phyloP scores from a whole-genome alignment of 345 rosid species.

The Syzygium aromaticum region DNA sequence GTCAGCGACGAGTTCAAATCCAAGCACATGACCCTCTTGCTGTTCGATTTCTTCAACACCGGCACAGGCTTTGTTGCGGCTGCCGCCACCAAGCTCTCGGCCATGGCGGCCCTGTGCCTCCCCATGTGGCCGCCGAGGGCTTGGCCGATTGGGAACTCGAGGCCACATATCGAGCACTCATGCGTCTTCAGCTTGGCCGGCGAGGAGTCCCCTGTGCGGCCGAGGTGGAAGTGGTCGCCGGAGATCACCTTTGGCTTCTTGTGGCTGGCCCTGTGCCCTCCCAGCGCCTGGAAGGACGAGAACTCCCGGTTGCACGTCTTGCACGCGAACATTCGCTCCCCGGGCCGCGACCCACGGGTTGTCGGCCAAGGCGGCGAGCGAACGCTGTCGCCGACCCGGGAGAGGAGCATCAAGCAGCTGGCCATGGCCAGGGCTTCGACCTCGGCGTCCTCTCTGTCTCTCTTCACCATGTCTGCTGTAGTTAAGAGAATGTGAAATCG shows the following conservation, averaged over 20 bases:
- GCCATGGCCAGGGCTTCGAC: constrained; percentile 32
- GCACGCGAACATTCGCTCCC: constrained; percentile 50
- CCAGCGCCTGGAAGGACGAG: constrained; percentile 80
- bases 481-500: neutral
- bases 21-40: constrained; percentile 37
- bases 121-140: constrained; percentile 98
- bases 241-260: constrained; percentile 36
- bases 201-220: neutral
- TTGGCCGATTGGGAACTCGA: constrained; percentile 76
- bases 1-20: constrained; percentile 68
- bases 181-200: constrained; percentile 58
- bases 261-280: constrained; percentile 94
- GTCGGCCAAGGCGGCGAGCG: neutral
- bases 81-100: neutral
- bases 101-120: constrained; percentile 39
- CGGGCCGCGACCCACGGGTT: neutral
- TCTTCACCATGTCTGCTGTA: constrained; percentile 24
- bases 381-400: constrained; percentile 35
- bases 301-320: constrained; percentile 78
- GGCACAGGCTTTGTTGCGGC: constrained; percentile 6
- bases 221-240: constrained; percentile 3
- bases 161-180: constrained; percentile 84
- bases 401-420: constrained; percentile 57
- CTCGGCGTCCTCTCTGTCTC: constrained; percentile 25
- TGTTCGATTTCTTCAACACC: constrained; percentile 53